These are phyloP conservation scores for Kitagawia praeruptora DNA, from an alignment of 129 eudicot genomes.

Conservation along the genomic window DNA sequence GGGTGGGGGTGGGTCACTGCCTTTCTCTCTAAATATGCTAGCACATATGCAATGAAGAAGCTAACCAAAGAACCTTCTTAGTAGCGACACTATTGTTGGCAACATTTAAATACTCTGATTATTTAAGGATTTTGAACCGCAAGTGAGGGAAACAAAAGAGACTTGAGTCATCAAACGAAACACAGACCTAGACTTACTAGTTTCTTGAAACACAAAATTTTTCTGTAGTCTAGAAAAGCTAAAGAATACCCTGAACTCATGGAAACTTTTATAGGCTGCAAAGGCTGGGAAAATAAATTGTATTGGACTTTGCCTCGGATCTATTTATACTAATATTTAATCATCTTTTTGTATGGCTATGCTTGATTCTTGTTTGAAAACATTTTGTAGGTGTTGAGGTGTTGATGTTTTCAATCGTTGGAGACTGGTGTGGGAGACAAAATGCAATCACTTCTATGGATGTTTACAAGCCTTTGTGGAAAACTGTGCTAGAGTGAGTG, in stretches of 20 bases:
- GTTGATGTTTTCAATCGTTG: slow-evolving; percentile 41
- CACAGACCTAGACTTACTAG: background rate
- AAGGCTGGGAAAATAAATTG: background rate
- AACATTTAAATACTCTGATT: too few species aligned
- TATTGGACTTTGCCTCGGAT: background rate
- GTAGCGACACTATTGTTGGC: too few species aligned
- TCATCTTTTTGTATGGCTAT: background rate
- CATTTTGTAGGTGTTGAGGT: slow-evolving; percentile 36
- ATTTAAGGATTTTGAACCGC: too few species aligned
- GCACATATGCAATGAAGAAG: too few species aligned
- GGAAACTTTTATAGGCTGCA: background rate
- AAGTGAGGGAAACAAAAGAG: too few species aligned
- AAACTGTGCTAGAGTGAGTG: slow-evolving; percentile 48
- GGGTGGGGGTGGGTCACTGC: too few species aligned
- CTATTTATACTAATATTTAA: background rate
- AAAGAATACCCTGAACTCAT: background rate
- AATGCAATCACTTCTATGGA: slow-evolving; percentile 52
- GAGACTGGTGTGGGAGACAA: slow-evolving; percentile 41
- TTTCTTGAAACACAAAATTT: background rate
- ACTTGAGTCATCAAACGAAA: background rate
- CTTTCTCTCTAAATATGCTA: too few species aligned
- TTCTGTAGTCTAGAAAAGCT: background rate
- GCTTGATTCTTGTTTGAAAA: background rate
- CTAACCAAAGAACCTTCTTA: too few species aligned
- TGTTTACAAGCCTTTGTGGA: slow-evolving; percentile 66